Conservation (phyloP, 352 stramenopile species). For the Phytophthora hibernalis region DNA sequence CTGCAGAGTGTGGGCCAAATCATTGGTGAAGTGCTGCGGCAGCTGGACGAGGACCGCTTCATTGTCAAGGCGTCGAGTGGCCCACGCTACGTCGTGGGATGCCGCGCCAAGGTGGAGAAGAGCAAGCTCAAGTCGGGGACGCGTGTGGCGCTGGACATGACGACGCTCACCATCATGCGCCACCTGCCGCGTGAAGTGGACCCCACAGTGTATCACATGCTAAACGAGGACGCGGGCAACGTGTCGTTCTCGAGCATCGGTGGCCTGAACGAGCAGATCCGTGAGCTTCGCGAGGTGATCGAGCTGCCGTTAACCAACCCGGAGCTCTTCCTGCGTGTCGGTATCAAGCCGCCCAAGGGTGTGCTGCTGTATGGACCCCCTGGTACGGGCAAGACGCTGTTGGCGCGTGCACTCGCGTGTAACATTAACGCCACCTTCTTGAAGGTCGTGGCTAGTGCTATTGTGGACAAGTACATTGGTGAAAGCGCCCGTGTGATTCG, state of each 20-base stretch:
- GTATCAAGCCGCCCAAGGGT: conserved; percentile 99
- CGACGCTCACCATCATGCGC: conserved; percentile 99
- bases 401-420: conserved; percentile 97
- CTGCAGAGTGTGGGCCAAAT: conserved; percentile 98
- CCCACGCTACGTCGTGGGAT: conserved; percentile 99
- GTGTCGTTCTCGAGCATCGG: conserved; percentile 98
- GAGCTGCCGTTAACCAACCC: conserved; percentile 99
- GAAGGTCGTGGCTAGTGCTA: conserved; percentile 99
- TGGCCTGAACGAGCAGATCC: conserved; percentile 99
- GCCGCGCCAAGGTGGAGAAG: conserved; percentile 94
- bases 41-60: conserved; percentile 98
- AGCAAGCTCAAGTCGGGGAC: conserved; percentile 97
- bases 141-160: conserved; percentile 99
- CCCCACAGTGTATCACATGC: conserved; percentile 99
- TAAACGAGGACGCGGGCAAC: conserved; percentile 97
- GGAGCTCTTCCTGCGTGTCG: conserved; percentile 98
- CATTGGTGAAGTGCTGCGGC: conserved; percentile 98
- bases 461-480: conserved; percentile 99
- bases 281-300: conserved; percentile 96
- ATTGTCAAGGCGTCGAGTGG: conserved; percentile 99
- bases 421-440: conserved; percentile 99
- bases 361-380: conserved; percentile 98
- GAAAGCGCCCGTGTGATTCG: conserved; percentile 99
- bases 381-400: conserved; percentile 99
- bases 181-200: conserved; percentile 98